A percentile compares a stretch with the other conserved stretches of the same genome.
Evolutionary conservation across 2,329 filamentous ascomycete species (phyloP).

Genomic region (Teratosphaeria zuluensis): DNA sequence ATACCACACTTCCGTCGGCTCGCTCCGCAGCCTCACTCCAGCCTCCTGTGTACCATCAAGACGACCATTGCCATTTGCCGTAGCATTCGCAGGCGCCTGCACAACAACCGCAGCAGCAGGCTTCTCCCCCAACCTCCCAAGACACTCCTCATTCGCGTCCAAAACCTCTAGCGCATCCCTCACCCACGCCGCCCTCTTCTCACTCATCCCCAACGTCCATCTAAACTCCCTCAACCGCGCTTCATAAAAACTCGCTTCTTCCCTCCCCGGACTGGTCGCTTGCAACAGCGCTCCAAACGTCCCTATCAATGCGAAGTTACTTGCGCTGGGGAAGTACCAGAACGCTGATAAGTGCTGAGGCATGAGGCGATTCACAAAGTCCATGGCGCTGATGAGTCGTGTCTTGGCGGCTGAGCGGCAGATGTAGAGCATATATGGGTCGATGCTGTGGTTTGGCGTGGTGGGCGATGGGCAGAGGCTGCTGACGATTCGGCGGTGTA

Average conservation of each 20-base stretch:
- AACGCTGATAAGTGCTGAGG: constrained; percentile 80
- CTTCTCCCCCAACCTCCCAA: constrained; percentile 34
- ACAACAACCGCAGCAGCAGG: constrained; percentile 24
- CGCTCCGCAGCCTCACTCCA: not conserved
- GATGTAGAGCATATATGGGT: constrained; percentile 80
- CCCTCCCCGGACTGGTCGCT: constrained; percentile 75
- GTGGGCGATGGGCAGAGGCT: constrained; percentile 50
- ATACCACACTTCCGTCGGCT: not conserved
- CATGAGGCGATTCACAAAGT: constrained; percentile 88
- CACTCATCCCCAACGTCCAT: constrained; percentile 85
- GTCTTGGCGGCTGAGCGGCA: constrained; percentile 91
- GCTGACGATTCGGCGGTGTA: constrained; percentile 83
- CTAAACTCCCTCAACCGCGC: constrained; percentile 77
- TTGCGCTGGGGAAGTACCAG: constrained; percentile 82
- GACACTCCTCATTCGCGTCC: constrained; percentile 33
- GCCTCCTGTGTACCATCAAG: not conserved
- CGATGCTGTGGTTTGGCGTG: constrained; percentile 32
- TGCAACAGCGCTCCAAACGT: constrained; percentile 86
- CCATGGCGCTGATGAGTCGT: constrained; percentile 88
- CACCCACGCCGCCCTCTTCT: constrained; percentile 53
- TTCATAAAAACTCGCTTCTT: constrained; percentile 90
- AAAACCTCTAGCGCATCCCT: constrained; percentile 37
- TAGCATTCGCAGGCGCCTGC: not conserved
- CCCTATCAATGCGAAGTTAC: constrained; percentile 89
- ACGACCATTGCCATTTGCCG: not conserved